These are phyloP conservation scores for Saitozyma sp. DNA, from an alignment of 768 basidiomycete species.

Conservation along the genomic window DNA sequence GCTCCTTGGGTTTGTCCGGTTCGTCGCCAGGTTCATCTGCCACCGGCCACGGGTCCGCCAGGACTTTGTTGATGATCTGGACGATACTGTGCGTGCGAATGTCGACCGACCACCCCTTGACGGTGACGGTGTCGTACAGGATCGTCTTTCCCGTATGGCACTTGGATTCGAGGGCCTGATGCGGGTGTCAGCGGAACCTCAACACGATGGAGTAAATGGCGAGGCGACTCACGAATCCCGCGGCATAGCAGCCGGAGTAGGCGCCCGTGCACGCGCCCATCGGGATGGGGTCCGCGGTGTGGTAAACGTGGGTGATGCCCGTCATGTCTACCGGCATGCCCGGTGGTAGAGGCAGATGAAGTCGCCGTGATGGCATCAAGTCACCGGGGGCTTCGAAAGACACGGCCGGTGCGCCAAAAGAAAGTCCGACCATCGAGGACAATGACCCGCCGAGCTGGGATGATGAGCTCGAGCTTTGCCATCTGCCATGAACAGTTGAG, in stretches of 20 bases:
- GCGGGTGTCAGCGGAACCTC: no score
- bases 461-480: slow-evolving; percentile 35
- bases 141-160: slow-evolving; percentile 85
- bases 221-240: slow-evolving; percentile 64
- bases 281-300: slow-evolving; percentile 91
- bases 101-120: slow-evolving; percentile 76
- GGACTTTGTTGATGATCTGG: slow-evolving; percentile 69
- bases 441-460: slow-evolving; percentile 86
- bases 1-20: not conserved
- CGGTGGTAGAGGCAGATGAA: slow-evolving; percentile 86
- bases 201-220: not conserved
- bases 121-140: slow-evolving; percentile 80
- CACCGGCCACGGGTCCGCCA: slow-evolving; percentile 70
- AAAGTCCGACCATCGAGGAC: slow-evolving; percentile 77
- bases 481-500: not conserved
- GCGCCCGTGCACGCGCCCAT: slow-evolving; percentile 57
- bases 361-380: slow-evolving; percentile 68
- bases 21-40: slow-evolving; percentile 52
- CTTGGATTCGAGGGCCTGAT: slow-evolving; percentile 47
- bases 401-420: slow-evolving; percentile 90
- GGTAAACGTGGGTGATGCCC: slow-evolving; percentile 76
- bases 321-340: slow-evolving; percentile 46
- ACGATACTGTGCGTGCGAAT: slow-evolving; percentile 69
- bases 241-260: slow-evolving; percentile 72
- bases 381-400: slow-evolving; percentile 91